These are phyloP conservation scores for Globisporangium parvum DNA, from an alignment of 352 stramenopile genomes.

Conservation along the genomic window DNA sequence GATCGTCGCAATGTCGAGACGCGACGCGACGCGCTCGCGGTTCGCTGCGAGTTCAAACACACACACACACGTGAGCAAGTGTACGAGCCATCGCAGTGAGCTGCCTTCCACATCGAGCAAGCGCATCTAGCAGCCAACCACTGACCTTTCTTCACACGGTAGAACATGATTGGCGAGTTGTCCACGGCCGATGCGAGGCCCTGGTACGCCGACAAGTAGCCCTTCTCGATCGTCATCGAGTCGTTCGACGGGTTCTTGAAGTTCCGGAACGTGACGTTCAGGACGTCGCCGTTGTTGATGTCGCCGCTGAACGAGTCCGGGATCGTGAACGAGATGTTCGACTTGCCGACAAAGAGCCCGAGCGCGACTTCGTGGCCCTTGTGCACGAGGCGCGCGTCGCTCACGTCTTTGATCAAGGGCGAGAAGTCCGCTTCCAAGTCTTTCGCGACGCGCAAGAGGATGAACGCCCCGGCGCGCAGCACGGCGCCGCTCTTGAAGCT, in stretches of 20 bases:
- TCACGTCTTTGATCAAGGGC: constrained; percentile 45
- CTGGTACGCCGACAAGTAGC: constrained; percentile 70
- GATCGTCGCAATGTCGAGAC: constrained; percentile 63
- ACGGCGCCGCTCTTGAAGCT: constrained; percentile 55
- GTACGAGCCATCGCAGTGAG: background rate
- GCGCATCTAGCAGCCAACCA: background rate
- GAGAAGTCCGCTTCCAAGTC: constrained; percentile 53
- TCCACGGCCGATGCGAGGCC: constrained; percentile 48
- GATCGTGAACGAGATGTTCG: constrained; percentile 76
- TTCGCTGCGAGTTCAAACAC: constrained; percentile 20
- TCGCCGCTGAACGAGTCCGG: constrained; percentile 41
- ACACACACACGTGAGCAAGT: too few species aligned
- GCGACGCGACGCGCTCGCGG: constrained; percentile 45
- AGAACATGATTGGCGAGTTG: constrained; percentile 49
- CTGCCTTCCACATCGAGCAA: background rate
- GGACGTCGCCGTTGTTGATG: constrained; percentile 70
- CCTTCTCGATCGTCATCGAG: constrained; percentile 51
- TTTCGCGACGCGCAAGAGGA: constrained; percentile 61
- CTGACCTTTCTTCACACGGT: constrained; percentile 25
- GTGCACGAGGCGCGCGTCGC: constrained; percentile 33
- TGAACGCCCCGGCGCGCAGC: constrained; percentile 46
- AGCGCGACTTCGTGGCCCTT: constrained; percentile 26
- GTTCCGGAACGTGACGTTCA: constrained; percentile 56
- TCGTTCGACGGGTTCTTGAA: constrained; percentile 63
- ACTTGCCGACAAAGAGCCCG: constrained; percentile 37